phyloP scores from a whole-genome alignment of 2,329 filamentous ascomycete species.

The Trichoderma atroviride region DNA sequence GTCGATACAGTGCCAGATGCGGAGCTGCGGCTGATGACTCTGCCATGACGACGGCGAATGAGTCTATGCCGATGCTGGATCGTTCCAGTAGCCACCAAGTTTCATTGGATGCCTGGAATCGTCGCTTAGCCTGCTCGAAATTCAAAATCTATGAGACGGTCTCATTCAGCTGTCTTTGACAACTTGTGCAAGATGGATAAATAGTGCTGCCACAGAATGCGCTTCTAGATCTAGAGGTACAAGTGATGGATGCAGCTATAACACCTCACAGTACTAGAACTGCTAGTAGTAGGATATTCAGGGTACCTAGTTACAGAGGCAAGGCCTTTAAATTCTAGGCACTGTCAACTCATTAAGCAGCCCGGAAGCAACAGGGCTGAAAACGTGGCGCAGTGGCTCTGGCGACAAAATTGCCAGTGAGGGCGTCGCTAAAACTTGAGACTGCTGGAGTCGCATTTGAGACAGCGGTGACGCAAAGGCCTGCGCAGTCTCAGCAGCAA shows the following conservation, averaged over 20 bases:
- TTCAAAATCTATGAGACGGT: neutral
- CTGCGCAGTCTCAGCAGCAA: slow-evolving; percentile 3
- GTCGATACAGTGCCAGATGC: neutral
- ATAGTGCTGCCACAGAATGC: neutral
- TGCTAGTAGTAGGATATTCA: neutral
- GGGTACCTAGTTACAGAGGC: too few species aligned
- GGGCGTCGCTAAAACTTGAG: neutral
- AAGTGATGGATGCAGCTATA: neutral
- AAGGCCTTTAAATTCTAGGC: too few species aligned
- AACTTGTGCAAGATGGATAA: neutral
- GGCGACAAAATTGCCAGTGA: neutral
- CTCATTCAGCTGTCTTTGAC: neutral
- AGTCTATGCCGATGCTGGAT: slow-evolving; percentile 19
- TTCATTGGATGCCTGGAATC: neutral
- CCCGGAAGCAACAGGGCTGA: neutral
- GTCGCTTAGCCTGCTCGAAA: neutral
- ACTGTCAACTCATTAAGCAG: neutral
- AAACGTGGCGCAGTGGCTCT: neutral
- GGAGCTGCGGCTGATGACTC: slow-evolving; percentile 24
- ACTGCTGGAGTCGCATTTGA: neutral
- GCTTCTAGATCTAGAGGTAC: neutral
- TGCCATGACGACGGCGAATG: slow-evolving; percentile 23
- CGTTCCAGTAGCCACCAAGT: neutral
- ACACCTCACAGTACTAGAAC: neutral
- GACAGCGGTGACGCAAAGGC: slow-evolving; percentile 11